These are phyloP conservation scores for Fusarium sarcochroum DNA, from an alignment of 2,329 filamentous ascomycete species.

Conservation along the genomic window DNA sequence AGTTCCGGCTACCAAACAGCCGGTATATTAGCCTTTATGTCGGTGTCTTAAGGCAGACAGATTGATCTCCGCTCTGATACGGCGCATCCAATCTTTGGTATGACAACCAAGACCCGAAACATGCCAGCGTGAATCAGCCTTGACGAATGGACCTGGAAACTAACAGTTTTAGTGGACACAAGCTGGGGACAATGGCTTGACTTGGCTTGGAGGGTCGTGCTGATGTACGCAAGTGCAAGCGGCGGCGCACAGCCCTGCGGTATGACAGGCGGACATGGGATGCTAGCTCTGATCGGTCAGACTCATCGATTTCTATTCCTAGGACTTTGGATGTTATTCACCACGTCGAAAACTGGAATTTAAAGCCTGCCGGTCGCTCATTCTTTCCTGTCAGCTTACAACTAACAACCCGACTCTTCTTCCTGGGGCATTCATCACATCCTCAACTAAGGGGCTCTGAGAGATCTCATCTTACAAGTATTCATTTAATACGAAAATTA, in stretches of 20 bases:
- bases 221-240: neutral
- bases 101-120: neutral
- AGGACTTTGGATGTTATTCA: neutral
- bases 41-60: conserved; percentile 22
- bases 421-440: neutral
- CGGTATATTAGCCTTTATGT: no score
- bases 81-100: neutral
- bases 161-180: neutral
- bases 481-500: conserved; percentile 3
- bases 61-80: neutral
- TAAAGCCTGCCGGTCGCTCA: conserved; percentile 7
- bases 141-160: neutral
- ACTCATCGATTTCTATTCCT: conserved; percentile 9
- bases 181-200: neutral
- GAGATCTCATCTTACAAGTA: neutral
- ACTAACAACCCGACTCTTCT: neutral
- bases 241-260: conserved; percentile 19
- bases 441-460: neutral
- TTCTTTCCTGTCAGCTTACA: conserved; percentile 14
- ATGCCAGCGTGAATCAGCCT: neutral
- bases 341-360: neutral
- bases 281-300: neutral
- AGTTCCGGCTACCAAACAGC: no score
- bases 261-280: neutral
- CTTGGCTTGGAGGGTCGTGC: conserved; percentile 10